Evolutionary conservation across 2,329 filamentous ascomycete genomes (phyloP).

Genomic region (Aureobasidium vineae): DNA sequence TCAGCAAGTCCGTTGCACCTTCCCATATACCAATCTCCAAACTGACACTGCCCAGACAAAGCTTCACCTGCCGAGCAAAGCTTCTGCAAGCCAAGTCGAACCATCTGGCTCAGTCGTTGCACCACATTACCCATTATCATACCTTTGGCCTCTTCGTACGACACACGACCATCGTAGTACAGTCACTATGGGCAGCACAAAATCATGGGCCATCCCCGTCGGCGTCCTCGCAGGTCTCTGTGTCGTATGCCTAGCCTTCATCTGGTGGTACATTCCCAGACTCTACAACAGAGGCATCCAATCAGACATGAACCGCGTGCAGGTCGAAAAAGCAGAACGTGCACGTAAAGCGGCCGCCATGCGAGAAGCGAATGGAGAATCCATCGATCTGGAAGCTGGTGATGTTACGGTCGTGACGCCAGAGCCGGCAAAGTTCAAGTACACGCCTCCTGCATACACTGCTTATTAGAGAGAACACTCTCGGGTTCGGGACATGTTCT

Average conservation of each 20-base stretch:
- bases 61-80: conserved; percentile 16
- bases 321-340: conserved; percentile 24
- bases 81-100: not conserved
- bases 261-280: conserved; percentile 37
- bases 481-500: too few relatives aligned
- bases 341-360: not conserved
- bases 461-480: conserved; percentile 4
- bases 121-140: not conserved
- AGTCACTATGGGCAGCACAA: conserved; percentile 29
- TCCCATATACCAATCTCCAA: not conserved
- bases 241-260: conserved; percentile 31
- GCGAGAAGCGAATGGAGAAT: conserved; percentile 2
- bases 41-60: not conserved
- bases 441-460: conserved; percentile 26
- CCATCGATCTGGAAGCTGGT: not conserved
- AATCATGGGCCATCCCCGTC: conserved; percentile 33
- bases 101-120: not conserved
- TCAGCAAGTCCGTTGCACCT: not conserved
- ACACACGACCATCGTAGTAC: not conserved
- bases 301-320: conserved; percentile 29
- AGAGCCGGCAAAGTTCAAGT: conserved; percentile 22
- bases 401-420: not conserved
- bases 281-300: conserved; percentile 32
- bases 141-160: not conserved
- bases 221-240: conserved; percentile 33